These are phyloP conservation scores for Stentor roeselii DNA, from an alignment of 73 alveolate genomes.

Conservation along the genomic window DNA sequence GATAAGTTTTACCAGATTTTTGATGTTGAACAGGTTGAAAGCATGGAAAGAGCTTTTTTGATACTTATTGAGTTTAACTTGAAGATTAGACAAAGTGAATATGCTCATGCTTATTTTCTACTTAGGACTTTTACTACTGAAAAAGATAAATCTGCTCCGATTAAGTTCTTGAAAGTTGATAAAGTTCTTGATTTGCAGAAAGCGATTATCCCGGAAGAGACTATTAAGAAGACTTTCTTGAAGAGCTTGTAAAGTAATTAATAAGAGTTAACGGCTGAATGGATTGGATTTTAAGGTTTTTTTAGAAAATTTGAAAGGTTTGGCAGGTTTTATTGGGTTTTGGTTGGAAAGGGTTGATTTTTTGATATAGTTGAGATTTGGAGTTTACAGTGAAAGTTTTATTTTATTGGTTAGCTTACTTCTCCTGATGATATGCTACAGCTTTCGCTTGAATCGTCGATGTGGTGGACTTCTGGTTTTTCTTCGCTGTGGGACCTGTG, in stretches of 20 bases:
- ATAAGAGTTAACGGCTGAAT: not conserved
- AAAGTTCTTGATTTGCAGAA: not conserved
- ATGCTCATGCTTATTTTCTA: slow-evolving; percentile 1
- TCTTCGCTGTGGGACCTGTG: not conserved
- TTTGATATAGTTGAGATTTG: no score
- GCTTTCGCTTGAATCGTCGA: not conserved
- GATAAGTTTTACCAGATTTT: not conserved
- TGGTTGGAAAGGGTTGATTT: no score
- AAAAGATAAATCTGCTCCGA: not conserved
- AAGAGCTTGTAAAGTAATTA: no score
- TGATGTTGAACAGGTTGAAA: not conserved
- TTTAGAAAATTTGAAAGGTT: no score
- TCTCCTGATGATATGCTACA: not conserved
- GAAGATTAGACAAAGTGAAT: not conserved
- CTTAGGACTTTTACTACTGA: not conserved
- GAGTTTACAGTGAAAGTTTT: not conserved
- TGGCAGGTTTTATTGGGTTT: no score
- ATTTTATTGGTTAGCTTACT: no score
- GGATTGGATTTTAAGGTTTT: not conserved
- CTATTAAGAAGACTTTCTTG: not conserved
- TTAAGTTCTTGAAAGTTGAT: not conserved
- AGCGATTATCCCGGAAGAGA: not conserved
- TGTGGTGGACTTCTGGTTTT: not conserved
- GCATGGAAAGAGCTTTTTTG: not conserved
- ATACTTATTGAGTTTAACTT: not conserved